Conservation (phyloP, 768 basidiomycete species). For the Kwoniella pini region DNA sequence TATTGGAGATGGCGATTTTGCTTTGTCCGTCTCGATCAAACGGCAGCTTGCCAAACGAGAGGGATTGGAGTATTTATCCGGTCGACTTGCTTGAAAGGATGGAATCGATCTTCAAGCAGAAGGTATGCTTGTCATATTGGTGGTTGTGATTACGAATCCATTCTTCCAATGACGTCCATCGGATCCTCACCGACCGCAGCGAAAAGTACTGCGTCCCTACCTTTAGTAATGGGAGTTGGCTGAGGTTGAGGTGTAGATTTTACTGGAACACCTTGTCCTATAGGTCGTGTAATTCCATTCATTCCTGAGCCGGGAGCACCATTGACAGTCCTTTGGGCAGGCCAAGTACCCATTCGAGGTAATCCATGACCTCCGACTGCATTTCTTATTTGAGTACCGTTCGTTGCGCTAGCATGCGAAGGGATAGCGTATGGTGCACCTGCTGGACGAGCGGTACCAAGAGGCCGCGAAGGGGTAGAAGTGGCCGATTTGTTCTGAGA, state of each 20-base stretch:
- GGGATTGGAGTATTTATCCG: too few species aligned
- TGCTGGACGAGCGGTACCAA: slow-evolving; percentile 1
- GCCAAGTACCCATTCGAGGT: slow-evolving; percentile 35
- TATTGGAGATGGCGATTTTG: not conserved
- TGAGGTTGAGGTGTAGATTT: slow-evolving; percentile 11
- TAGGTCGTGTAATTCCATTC: not conserved
- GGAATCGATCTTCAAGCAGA: too few species aligned
- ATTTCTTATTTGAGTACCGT: not conserved
- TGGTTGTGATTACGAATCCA: slow-evolving; percentile 17
- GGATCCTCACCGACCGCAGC: slow-evolving; percentile 35
- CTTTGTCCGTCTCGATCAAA: too few species aligned
- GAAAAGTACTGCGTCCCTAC: slow-evolving; percentile 45
- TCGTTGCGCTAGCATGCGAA: slow-evolving; percentile 11
- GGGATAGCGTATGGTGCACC: slow-evolving; percentile 32
- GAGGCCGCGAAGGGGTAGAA: slow-evolving; percentile 14
- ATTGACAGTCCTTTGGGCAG: slow-evolving; percentile 16
- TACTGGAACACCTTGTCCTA: not conserved
- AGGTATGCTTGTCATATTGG: not conserved
- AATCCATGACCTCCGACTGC: slow-evolving; percentile 17
- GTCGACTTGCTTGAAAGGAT: too few species aligned
- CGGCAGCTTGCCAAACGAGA: too few species aligned
- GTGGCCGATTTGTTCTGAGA: slow-evolving; percentile 1
- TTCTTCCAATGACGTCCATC: slow-evolving; percentile 23
- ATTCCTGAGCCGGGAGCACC: not conserved
- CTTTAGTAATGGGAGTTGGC: slow-evolving; percentile 33